Evolutionary conservation across 2,329 filamentous ascomycete species (phyloP).

Genomic region (Scytalidium sp.): DNA sequence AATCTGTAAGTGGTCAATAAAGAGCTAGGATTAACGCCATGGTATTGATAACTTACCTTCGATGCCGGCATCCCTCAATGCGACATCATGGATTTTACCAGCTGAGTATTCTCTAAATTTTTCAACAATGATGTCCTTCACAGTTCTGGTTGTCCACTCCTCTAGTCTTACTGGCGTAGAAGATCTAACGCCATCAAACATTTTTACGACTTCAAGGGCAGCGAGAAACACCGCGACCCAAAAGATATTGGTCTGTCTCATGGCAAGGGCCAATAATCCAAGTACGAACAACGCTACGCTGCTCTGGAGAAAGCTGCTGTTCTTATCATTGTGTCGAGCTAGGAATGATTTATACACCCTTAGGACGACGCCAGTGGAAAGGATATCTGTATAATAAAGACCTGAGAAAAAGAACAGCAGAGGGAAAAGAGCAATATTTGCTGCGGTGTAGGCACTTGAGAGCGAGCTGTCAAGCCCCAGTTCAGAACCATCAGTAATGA

Average conservation of each 20-base stretch:
- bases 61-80: slow-evolving; percentile 43
- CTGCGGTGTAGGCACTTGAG: slow-evolving; percentile 47
- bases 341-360: slow-evolving; percentile 61
- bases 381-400: slow-evolving; percentile 91
- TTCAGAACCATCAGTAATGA: slow-evolving; percentile 13
- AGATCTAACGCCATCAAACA: slow-evolving; percentile 39
- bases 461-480: not conserved
- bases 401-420: slow-evolving; percentile 94
- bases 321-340: slow-evolving; percentile 21
- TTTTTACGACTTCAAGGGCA: slow-evolving; percentile 53
- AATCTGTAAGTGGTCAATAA: slow-evolving; percentile 38
- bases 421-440: slow-evolving; percentile 84
- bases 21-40: not conserved
- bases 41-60: slow-evolving; percentile 40
- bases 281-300: slow-evolving; percentile 35
- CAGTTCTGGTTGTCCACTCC: slow-evolving; percentile 2
- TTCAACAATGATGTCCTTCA: slow-evolving; percentile 7
- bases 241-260: slow-evolving; percentile 95
- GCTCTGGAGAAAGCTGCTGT: slow-evolving; percentile 22
- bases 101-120: slow-evolving; percentile 30
- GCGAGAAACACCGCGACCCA: slow-evolving; percentile 84
- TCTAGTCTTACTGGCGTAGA: slow-evolving; percentile 11
- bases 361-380: slow-evolving; percentile 75
- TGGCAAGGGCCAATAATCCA: slow-evolving; percentile 66
- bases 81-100: slow-evolving; percentile 54